Conservation (phyloP, 495 filamentous ascomycete species). For the Wilcoxina mikolae region DNA sequence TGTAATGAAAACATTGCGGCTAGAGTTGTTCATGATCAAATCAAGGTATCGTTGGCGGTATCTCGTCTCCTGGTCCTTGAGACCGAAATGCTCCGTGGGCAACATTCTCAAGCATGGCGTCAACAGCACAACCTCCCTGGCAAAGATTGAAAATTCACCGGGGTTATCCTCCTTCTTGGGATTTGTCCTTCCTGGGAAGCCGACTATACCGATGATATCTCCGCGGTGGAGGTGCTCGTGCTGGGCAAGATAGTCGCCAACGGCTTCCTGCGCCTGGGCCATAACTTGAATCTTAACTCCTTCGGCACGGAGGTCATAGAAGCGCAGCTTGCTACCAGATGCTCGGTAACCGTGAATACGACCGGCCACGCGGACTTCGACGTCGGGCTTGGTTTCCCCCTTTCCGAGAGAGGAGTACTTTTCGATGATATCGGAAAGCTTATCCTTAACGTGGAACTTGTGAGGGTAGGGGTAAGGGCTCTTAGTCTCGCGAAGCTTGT, state of each 20-base stretch:
- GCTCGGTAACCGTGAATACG: slow-evolving; percentile 81
- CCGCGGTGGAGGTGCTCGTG: slow-evolving; percentile 81
- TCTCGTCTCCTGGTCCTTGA: slow-evolving; percentile 86
- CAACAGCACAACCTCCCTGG: slow-evolving; percentile 66
- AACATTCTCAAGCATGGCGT: slow-evolving; percentile 89
- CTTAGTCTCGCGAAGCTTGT: slow-evolving; percentile 68
- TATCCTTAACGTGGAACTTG: slow-evolving; percentile 81
- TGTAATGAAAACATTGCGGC: slow-evolving; percentile 64
- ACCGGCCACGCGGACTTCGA: slow-evolving; percentile 57
- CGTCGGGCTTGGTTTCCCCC: slow-evolving; percentile 63
- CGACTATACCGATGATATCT: slow-evolving; percentile 78
- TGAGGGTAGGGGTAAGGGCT: slow-evolving; percentile 86
- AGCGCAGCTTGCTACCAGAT: slow-evolving; percentile 70
- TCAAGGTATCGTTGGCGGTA: slow-evolving; percentile 88
- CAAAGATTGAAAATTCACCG: slow-evolving; percentile 89
- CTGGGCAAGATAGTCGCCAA: slow-evolving; percentile 37
- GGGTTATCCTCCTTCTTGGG: slow-evolving; percentile 70
- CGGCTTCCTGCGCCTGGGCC: slow-evolving; percentile 64
- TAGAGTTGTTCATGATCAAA: slow-evolving; percentile 83
- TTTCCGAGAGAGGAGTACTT: slow-evolving; percentile 64
- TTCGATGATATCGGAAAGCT: slow-evolving; percentile 59
- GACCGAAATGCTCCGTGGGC: slow-evolving; percentile 79
- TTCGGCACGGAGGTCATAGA: slow-evolving; percentile 82
- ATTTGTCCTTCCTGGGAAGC: slow-evolving; percentile 74
- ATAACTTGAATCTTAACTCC: slow-evolving; percentile 80